These are phyloP conservation scores for Annulohypoxylon stygium DNA, from an alignment of 495 filamentous ascomycete genomes.

Conservation along the genomic window DNA sequence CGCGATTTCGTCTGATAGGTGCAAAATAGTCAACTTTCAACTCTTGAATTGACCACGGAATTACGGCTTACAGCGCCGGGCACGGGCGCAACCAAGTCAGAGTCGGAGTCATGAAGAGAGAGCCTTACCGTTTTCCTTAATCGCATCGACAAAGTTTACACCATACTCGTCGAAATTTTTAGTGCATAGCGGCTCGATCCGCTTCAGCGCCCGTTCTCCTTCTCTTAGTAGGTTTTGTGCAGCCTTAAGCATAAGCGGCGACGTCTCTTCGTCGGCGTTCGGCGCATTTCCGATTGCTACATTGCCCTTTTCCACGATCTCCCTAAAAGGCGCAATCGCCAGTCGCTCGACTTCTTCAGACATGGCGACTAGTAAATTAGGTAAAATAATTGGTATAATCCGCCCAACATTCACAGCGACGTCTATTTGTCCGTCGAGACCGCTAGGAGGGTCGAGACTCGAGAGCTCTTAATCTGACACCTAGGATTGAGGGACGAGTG, in stretches of 20 bases:
- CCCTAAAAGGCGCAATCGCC: constrained; percentile 56
- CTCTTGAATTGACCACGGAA: constrained; percentile 15
- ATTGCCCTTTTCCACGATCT: constrained; percentile 58
- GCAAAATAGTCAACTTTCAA: constrained; percentile 11
- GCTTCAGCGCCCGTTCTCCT: constrained; percentile 58
- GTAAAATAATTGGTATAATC: constrained; percentile 26
- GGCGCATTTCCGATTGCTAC: constrained; percentile 55
- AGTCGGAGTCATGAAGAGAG: background rate
- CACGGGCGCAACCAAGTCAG: background rate
- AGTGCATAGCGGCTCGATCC: constrained; percentile 58
- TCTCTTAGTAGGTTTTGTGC: constrained; percentile 56
- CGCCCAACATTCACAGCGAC: constrained; percentile 22
- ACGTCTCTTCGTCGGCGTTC: constrained; percentile 47
- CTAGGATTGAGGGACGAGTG: constrained; percentile 39
- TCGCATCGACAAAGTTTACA: constrained; percentile 55
- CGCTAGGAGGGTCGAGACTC: constrained; percentile 1
- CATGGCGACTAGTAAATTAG: constrained; percentile 37
- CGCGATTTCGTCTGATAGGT: constrained; percentile 56
- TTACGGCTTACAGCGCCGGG: background rate
- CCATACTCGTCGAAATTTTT: constrained; percentile 58
- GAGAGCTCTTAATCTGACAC: constrained; percentile 20
- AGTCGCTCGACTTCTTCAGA: constrained; percentile 56
- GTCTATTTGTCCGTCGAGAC: constrained; percentile 20
- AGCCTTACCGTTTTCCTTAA: constrained; percentile 59
- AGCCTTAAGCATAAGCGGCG: constrained; percentile 56